Conservation (phyloP, 177 flowering plant genomes). For the Vitis hybrid region DNA sequence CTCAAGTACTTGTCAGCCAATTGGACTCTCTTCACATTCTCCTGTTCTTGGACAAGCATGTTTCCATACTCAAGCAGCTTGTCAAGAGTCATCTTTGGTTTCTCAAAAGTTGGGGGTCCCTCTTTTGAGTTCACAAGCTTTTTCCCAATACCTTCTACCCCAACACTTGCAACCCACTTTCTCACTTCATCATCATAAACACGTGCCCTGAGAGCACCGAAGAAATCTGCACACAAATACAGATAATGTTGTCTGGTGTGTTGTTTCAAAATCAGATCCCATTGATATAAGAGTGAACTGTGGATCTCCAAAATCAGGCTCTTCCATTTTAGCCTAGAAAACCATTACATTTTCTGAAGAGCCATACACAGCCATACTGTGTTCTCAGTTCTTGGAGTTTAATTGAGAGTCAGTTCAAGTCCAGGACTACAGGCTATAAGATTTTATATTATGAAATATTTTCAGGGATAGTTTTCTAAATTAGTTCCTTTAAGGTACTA, state of each 20-base stretch:
- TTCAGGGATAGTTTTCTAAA: too few species aligned
- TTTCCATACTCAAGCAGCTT: constrained; percentile 45
- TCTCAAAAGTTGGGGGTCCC: constrained; percentile 42
- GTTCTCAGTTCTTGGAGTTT: too few species aligned
- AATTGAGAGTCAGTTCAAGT: too few species aligned
- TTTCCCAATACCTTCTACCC: constrained; percentile 38
- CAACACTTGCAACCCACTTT: constrained; percentile 37
- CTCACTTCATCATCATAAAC: constrained; percentile 50
- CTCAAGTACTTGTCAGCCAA: constrained; percentile 44
- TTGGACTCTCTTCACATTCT: constrained; percentile 53
- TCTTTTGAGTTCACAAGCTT: constrained; percentile 48
- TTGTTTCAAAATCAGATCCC: not conserved
- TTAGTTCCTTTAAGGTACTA: too few species aligned
- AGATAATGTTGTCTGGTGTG: too few species aligned
- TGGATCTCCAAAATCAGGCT: too few species aligned
- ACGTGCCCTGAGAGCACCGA: constrained; percentile 47
- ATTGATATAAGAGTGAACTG: not conserved
- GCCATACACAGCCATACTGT: too few species aligned
- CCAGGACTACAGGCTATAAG: too few species aligned
- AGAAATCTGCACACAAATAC: constrained; percentile 34
- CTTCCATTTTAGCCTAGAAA: too few species aligned
- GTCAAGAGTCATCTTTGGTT: constrained; percentile 40
- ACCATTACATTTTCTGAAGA: too few species aligned
- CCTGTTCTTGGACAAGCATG: constrained; percentile 52
- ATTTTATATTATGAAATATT: too few species aligned